Percentiles rank a stretch among this genome's conserved stretches.
These are phyloP conservation scores for Fraxinus angustifolia DNA, from an alignment of 305 asterid species.

Conservation along the genomic window DNA sequence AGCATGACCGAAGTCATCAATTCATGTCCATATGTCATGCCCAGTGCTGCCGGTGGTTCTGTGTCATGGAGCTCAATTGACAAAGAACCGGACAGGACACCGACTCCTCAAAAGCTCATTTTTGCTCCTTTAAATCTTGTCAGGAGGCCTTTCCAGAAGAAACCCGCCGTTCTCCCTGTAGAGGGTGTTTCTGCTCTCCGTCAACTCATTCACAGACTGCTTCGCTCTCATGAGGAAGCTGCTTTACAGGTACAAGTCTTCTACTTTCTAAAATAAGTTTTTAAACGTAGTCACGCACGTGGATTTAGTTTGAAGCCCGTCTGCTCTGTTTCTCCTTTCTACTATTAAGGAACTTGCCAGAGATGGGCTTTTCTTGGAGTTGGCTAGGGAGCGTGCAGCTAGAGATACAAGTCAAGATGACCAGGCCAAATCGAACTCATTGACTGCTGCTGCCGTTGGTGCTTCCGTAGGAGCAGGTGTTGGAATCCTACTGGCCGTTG, in stretches of 20 bases:
- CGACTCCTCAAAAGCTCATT: constrained; percentile 38
- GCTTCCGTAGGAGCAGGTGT: constrained; percentile 98
- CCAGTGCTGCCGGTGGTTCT: constrained; percentile 58
- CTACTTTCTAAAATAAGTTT: neutral
- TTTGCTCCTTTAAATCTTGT: constrained; percentile 67
- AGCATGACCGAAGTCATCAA: constrained; percentile 71
- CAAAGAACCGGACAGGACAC: constrained; percentile 33
- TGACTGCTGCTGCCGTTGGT: constrained; percentile 81
- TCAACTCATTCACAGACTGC: constrained; percentile 61
- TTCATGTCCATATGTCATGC: constrained; percentile 86
- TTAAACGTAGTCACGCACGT: neutral
- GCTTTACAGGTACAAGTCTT: constrained; percentile 61
- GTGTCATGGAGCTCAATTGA: constrained; percentile 56
- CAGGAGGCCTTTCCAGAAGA: constrained; percentile 69
- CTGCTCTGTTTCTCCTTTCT: neutral
- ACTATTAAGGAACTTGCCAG: constrained; percentile 65
- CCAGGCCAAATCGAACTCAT: constrained; percentile 51
- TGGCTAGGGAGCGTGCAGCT: constrained; percentile 70
- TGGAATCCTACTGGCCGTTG: constrained; percentile 85
- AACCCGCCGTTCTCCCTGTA: constrained; percentile 71
- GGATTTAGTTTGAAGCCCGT: neutral
- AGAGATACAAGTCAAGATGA: constrained; percentile 48
- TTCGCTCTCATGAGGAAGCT: constrained; percentile 75
- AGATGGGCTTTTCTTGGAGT: constrained; percentile 69
- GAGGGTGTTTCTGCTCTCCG: constrained; percentile 79